Conservation (phyloP, 768 basidiomycete species). For the Lactifluus rugatus region DNA sequence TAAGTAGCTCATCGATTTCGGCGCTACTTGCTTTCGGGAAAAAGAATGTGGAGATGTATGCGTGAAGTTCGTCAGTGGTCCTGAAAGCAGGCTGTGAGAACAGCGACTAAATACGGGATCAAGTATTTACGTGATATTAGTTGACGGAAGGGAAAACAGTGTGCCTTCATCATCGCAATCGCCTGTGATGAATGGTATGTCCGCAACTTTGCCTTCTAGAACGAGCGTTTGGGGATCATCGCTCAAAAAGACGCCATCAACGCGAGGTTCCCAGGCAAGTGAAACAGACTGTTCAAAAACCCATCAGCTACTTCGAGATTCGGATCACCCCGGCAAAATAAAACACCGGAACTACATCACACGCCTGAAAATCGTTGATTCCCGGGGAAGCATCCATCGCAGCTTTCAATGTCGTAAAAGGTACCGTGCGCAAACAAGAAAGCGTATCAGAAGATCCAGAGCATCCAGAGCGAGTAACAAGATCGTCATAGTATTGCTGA, state of each 20-base stretch:
- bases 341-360: neutral
- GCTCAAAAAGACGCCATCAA: conserved; percentile 28
- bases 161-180: conserved; percentile 26
- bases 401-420: conserved; percentile 24
- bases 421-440: conserved; percentile 27
- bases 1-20: no score
- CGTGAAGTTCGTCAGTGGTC: no score
- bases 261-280: conserved; percentile 30
- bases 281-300: conserved; percentile 20
- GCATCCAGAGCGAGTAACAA: conserved; percentile 33
- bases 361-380: conserved; percentile 26
- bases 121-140: conserved; percentile 24
- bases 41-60: no score
- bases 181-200: conserved; percentile 20
- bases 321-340: neutral
- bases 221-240: conserved; percentile 21
- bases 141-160: conserved; percentile 13
- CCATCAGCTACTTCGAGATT: neutral
- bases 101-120: no score
- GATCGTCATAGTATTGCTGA: conserved; percentile 33
- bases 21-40: no score
- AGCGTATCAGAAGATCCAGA: conserved; percentile 29
- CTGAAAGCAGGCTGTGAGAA: no score
- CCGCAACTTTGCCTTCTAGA: conserved; percentile 24
- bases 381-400: conserved; percentile 29